Base-by-base conservation (phyloP, 495 filamentous ascomycete genomes). In the Aspergillus biplanus region DNA sequence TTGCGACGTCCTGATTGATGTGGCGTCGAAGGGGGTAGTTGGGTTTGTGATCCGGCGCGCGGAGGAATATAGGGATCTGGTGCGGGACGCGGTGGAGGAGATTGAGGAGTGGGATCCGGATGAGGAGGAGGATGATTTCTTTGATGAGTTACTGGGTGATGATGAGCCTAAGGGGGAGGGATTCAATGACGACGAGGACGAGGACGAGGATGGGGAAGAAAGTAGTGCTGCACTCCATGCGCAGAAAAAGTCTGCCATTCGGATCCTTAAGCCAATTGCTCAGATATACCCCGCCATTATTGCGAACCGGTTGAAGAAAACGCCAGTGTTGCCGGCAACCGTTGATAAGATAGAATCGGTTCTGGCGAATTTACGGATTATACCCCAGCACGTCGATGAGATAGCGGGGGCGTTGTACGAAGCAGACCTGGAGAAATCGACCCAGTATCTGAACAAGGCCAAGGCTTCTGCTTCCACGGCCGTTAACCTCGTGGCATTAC, bases 71-170 rank as follows among this genome's bases (percentile, higher is more conserved):
- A 78, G 86, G 55, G 89, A 89, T 64, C 82, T 91, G 11, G 73
- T 97, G 13, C 82, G 89, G 62, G 93, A 97, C 78, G 89, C 92
- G 0, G 80, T 95, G 33, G 83, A 88, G 65, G 93, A 97, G 75
- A 74, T 97, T 64, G 90, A 91, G 63, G 90, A 92, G 67, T 97
- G 92, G 89, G 86, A 89, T 54, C 88, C 88, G n/a, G 87, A 88
- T 64, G 80, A 81, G 18, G 81, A 80, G 35, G 84, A 82, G 12
- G 85, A 86, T 71, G 78, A 82, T 1, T 84, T 81, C 33, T 79
- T 76, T 6, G 81, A 82, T 60, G 82, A 81, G 21, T 37, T 77
- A 16, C 61, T 75, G 39, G 73, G 72, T 37, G 73, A 70, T 15
- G 68, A 78, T 32, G 70, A 63, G n/a, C 80, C 78, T 3, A 75